Base-by-base conservation (phyloP, 768 basidiomycete genomes). In the Boletus rubroflammeus region DNA sequence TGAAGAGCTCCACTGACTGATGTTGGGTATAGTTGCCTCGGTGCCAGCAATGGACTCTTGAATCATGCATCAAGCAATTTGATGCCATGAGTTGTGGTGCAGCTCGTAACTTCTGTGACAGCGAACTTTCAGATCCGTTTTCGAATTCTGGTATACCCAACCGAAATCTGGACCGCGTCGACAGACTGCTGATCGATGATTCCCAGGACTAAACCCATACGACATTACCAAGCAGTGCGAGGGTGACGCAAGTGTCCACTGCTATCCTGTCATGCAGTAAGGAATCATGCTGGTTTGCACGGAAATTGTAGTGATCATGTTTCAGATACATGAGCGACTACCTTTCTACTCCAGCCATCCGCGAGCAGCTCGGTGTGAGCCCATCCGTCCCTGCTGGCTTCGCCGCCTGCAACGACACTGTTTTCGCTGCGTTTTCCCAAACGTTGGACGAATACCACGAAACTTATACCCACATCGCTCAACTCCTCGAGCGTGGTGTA, bases 401-500 rank as follows among this genome's bases (percentile, higher is more conserved):
- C 59, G 56, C 68, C 10, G 56, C 66, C 35, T 76, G 75, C 64
- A 73, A 71, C 15, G 25, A 59, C 44, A 60, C 63, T 4, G 81
- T 91, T 48, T 65, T 67, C 0, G 3, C 8, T 3, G 79, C 75
- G 3, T 92, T 92, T 65, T 19, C 34, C 34, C 48, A 52, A 2
- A 60, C 73, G 9, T 60, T 77, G 42, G 84, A 86, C 62, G 47
- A 35, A n/a, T 61, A 67, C 45, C 67, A 56, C 44, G 50, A 59
- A 38, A 67, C 60, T 1, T 58, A 58, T 47, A 50, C 58, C 42
- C 73, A 79, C 43, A 65, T 78, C 51, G 57, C 72, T 15, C 67
- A 57, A 15, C 78, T 90, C 32, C 77, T 92, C 10, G 88, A 91
- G 53, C 78, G 87, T n/a, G 85, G 83, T 2, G 69, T 93, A 34